Evolutionary conservation across 495 filamentous ascomycete genomes (phyloP), one percentile per base, ranked within the genome.

Genomic region (Penicillium goetzii): DNA sequence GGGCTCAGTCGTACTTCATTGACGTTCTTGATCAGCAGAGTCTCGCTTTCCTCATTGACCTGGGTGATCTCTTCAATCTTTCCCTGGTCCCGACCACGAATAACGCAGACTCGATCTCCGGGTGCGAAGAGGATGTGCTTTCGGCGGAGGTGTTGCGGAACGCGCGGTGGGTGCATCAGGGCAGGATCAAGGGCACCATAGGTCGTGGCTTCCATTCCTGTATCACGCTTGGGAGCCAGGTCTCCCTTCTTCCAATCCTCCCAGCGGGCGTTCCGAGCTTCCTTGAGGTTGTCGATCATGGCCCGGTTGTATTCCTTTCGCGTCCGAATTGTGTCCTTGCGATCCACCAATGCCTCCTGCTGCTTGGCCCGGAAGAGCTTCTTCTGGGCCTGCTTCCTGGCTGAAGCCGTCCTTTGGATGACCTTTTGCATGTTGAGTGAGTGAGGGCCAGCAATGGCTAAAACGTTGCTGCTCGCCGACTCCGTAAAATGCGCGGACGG

Each of bases 191-290:
- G 68, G 40, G 84, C 76, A 53, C 88, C 89, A 47, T 80, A 86
- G 1, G 45, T 73, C 17, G 74, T 75, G 4, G 67, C 73, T 33
- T 76, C 62, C n/a, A 76, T 67, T 56, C 87, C 85, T 36, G 85
- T 75, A 77, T 95, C 88, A 59, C 87, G 82, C 64, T 85, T 84
- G 0, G 92, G 92, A 1, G 91, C 90, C 49, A 97, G 70, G 3
- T 88, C 83, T 2, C 93, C 92, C 60, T 92, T 73, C 59, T 88
- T 74, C 82, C 88, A 93, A 71, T 96, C 91, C 71, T 95, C 89
- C 60, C 81, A 81, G 26, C 78, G 80, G 56, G 68, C 67, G 53
- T 70, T 17, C 28, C 63, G 67, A 54, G 71, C 78, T 19, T 68
- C 68, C 59, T 75, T 71, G 45, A 77, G 56, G 54, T 62, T 55